phyloP scores from a whole-genome alignment of 2,329 filamentous ascomycete genomes.

The Xylariaceae sp. region DNA sequence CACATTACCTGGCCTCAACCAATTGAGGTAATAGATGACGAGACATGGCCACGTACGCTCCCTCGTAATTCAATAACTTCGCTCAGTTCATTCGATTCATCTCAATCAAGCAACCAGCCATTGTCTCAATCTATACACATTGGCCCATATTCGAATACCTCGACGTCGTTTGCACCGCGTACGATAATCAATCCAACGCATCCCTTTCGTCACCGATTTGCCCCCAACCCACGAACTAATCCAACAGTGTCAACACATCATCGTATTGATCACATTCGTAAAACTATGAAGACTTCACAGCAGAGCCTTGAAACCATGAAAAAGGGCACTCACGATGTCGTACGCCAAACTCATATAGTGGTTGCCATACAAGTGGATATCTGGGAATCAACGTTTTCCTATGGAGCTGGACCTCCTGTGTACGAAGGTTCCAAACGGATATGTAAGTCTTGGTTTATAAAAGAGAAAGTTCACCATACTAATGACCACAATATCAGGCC shows the following conservation, averaged over 20 bases:
- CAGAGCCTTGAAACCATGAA: background rate
- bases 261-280: background rate
- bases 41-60: background rate
- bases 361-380: background rate
- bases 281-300: background rate
- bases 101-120: background rate
- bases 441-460: no score
- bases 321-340: background rate
- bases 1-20: background rate
- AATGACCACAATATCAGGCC: no score
- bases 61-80: background rate
- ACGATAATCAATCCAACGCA: background rate
- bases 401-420: background rate
- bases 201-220: background rate
- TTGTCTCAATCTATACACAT: background rate
- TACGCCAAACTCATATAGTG: background rate
- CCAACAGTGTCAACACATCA: background rate
- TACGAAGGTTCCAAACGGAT: no score
- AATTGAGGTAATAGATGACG: background rate
- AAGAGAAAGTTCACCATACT: no score
- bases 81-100: background rate
- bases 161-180: background rate
- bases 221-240: background rate
- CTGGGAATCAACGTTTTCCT: background rate
- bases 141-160: background rate